Percentiles rank a stretch among this genome's conserved stretches.
phyloP scores from a whole-genome alignment of 495 filamentous ascomycete genomes.

The Hamigera avellanea region DNA sequence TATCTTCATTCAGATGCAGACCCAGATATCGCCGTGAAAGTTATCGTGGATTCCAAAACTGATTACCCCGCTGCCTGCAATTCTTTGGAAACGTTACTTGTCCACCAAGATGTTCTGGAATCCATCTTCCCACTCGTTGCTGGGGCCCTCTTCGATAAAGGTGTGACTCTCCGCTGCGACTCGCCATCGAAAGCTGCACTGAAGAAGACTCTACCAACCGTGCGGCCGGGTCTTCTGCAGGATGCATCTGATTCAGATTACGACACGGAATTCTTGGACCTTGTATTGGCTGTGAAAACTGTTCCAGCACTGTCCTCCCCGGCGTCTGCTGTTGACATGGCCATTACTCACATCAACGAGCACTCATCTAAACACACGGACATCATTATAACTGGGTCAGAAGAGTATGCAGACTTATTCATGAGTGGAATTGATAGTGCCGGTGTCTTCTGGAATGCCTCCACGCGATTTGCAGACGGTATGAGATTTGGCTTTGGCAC shows the following conservation, averaged over 20 bases:
- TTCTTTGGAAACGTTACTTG: conserved; percentile 75
- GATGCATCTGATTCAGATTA: conserved; percentile 60
- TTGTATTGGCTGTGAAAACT: conserved; percentile 75
- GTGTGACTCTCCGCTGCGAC: conserved; percentile 82
- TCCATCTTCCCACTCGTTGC: conserved; percentile 64
- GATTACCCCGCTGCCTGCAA: conserved; percentile 97
- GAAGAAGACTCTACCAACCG: conserved; percentile 15
- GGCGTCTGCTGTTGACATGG: conserved; percentile 42
- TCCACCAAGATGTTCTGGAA: conserved; percentile 59
- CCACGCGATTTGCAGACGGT: conserved; percentile 87
- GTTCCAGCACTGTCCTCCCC: conserved; percentile 34
- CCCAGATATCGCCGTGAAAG: conserved; percentile 54
- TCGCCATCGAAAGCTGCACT: conserved; percentile 49
- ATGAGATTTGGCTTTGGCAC: conserved; percentile 97
- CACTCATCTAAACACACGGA: conserved; percentile 96
- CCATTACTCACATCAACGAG: conserved; percentile 78
- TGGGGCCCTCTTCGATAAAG: conserved; percentile 55
- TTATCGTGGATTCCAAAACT: conserved; percentile 85
- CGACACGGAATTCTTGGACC: conserved; percentile 79
- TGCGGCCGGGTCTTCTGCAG: conserved; percentile 39
- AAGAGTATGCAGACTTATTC: conserved; percentile 59
- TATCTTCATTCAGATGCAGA: conserved; percentile 80
- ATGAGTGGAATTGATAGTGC: conserved; percentile 78
- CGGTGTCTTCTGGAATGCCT: conserved; percentile 95
- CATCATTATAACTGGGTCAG: conserved; percentile 64